Evolutionary conservation across 768 basidiomycete genomes (phyloP).

Genomic region (Lactarius deliciosus): DNA sequence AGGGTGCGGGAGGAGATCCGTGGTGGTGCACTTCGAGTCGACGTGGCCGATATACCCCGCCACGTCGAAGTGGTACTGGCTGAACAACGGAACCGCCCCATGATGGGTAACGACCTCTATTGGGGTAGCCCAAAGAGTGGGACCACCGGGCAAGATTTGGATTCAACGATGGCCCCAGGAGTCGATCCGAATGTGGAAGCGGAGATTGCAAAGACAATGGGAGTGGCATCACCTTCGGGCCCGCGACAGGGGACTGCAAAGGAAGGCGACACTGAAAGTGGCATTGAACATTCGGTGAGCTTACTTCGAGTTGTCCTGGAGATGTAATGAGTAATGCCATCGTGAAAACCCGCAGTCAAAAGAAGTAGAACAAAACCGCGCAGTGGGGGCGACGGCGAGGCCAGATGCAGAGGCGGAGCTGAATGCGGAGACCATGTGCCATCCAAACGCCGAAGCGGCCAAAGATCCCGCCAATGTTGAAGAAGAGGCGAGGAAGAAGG

Average conservation of each 20-base stretch:
- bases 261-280: neutral
- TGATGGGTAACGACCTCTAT: neutral
- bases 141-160: neutral
- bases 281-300: neutral
- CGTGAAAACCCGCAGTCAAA: too few relatives aligned
- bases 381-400: neutral
- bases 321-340: too few relatives aligned
- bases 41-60: constrained; percentile 11
- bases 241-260: neutral
- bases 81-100: neutral
- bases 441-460: neutral
- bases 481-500: neutral
- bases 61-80: neutral
- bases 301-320: neutral
- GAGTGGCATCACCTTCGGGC: neutral
- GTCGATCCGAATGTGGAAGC: neutral
- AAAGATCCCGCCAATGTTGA: neutral
- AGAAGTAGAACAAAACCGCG: neutral
- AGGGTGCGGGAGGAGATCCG: neutral
- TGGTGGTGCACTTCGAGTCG: neutral
- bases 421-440: neutral
- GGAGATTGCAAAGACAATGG: neutral
- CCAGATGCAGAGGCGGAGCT: neutral
- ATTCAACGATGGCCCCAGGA: neutral
- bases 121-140: neutral